Percentiles rank a stretch among this genome's conserved stretches.
Evolutionary conservation across 164 flowering plant species (phyloP).

Genomic region (Akebia trifoliata): DNA sequence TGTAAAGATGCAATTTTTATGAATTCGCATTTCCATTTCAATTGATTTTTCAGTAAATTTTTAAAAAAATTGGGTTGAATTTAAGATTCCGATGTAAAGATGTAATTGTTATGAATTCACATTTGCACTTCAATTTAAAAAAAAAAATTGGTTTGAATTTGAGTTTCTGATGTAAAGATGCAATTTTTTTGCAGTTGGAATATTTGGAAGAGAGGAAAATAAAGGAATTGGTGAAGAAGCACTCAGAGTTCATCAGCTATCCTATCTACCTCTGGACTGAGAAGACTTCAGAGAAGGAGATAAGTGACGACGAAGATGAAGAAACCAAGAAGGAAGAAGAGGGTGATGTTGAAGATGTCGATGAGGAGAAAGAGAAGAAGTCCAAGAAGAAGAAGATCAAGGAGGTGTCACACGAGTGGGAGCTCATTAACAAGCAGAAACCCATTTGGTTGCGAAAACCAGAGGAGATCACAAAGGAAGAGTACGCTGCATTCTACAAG

Average conservation of each 20-base stretch:
- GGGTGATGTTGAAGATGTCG: constrained; percentile 56
- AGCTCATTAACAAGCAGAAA: constrained; percentile 67
- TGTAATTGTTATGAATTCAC: too few relatives aligned
- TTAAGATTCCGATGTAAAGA: too few relatives aligned
- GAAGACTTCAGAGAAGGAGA: constrained; percentile 61
- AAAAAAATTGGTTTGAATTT: too few relatives aligned
- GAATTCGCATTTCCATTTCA: too few relatives aligned
- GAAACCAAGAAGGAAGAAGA: constrained; percentile 60
- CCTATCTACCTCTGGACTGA: constrained; percentile 64
- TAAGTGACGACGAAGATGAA: constrained; percentile 63
- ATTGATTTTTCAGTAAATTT: too few relatives aligned
- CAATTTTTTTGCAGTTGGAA: constrained; percentile 34
- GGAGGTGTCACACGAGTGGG: constrained; percentile 74
- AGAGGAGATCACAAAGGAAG: constrained; percentile 70
- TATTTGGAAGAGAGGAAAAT: constrained; percentile 64
- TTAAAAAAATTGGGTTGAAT: too few relatives aligned
- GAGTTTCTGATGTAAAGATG: background rate
- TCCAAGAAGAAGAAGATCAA: constrained; percentile 69
- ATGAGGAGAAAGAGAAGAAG: constrained; percentile 47
- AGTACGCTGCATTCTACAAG: constrained; percentile 69
- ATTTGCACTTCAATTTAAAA: too few relatives aligned
- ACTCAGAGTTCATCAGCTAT: constrained; percentile 69
- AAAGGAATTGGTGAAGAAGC: constrained; percentile 72
- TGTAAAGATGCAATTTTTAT: background rate
- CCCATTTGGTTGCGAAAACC: constrained; percentile 77